These are phyloP conservation scores for Scutellaria barbata DNA, from an alignment of 257 asterid species.

Conservation along the genomic window DNA sequence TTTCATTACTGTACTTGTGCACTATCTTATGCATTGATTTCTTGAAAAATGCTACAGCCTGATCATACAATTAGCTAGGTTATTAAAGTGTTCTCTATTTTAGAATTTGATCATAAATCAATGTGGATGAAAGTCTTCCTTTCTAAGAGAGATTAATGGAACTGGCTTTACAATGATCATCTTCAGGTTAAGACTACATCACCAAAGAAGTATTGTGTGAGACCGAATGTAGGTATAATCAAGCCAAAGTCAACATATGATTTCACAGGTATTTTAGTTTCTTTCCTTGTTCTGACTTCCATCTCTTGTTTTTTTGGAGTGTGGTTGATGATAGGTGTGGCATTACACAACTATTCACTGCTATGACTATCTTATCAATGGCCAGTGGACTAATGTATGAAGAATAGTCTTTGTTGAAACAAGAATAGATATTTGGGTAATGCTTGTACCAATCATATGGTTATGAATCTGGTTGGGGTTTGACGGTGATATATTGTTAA, in stretches of 20 bases:
- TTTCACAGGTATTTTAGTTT: constrained; percentile 62
- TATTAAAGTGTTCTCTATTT: constrained; percentile 3
- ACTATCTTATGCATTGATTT: constrained; percentile 14
- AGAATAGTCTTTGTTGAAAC: constrained; percentile 6
- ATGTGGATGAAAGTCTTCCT: constrained; percentile 2
- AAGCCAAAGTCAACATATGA: constrained; percentile 75
- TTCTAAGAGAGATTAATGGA: constrained; percentile 19
- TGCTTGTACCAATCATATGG: constrained; percentile 12
- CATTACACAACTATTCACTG: constrained; percentile 21
- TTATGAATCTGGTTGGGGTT: neutral
- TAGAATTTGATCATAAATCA: constrained; percentile 19
- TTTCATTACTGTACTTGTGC: constrained; percentile 29
- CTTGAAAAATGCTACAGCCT: constrained; percentile 7
- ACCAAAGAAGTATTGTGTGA: constrained; percentile 86
- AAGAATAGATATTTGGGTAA: neutral
- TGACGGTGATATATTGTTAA: neutral
- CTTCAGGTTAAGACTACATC: constrained; percentile 93
- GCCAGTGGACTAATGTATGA: constrained; percentile 2
- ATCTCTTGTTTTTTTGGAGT: neutral
- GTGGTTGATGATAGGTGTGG: constrained; percentile 13
- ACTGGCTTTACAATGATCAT: constrained; percentile 24
- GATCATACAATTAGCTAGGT: constrained; percentile 8
- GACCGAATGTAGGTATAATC: constrained; percentile 85
- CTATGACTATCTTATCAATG: neutral
- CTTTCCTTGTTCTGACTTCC: constrained; percentile 11